Percentiles rank a stretch among this genome's conserved stretches.
These are phyloP conservation scores for Pythium chondricola DNA, from an alignment of 352 stramenopile species.

Conservation along the genomic window DNA sequence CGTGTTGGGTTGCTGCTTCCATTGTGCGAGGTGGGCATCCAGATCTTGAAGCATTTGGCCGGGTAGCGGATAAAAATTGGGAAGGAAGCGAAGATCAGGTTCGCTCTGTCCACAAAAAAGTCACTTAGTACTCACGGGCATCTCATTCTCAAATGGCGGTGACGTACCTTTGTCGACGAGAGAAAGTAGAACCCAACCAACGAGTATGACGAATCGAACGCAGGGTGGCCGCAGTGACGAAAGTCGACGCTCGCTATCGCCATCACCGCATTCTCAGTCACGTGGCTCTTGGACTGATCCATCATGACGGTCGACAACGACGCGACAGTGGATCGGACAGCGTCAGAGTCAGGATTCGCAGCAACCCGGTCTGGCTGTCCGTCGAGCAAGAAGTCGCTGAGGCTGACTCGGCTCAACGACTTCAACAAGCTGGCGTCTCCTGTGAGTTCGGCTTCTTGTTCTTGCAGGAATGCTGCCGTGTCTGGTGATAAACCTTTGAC, in stretches of 20 bases:
- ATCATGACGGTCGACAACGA: conserved; percentile 27
- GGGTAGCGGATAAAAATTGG: conserved; percentile 52
- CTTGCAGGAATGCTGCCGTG: conserved; percentile 43
- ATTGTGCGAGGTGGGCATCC: conserved; percentile 24
- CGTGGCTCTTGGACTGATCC: conserved; percentile 24
- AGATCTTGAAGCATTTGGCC: conserved; percentile 59
- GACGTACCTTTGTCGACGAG: conserved; percentile 23
- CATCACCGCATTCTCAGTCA: conserved; percentile 21
- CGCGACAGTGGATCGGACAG: conserved; percentile 2
- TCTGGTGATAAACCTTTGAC: conserved; percentile 45
- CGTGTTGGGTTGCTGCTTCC: conserved; percentile 16
- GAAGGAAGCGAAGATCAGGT: conserved; percentile 42
- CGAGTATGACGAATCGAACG: conserved; percentile 35
- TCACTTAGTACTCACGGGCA: not conserved
- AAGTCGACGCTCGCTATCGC: conserved; percentile 50
- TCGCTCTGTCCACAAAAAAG: conserved; percentile 13
- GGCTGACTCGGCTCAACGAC: conserved; percentile 46
- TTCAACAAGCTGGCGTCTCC: conserved; percentile 48
- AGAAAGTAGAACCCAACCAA: conserved; percentile 61
- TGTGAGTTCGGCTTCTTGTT: conserved; percentile 51
- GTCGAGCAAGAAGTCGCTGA: conserved; percentile 35
- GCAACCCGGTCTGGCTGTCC: not conserved
- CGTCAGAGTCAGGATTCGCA: not conserved
- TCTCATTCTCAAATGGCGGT: no score
- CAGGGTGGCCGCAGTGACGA: conserved; percentile 51